phyloP scores from a whole-genome alignment of 345 rosid species.

The Camelina laxa region DNA sequence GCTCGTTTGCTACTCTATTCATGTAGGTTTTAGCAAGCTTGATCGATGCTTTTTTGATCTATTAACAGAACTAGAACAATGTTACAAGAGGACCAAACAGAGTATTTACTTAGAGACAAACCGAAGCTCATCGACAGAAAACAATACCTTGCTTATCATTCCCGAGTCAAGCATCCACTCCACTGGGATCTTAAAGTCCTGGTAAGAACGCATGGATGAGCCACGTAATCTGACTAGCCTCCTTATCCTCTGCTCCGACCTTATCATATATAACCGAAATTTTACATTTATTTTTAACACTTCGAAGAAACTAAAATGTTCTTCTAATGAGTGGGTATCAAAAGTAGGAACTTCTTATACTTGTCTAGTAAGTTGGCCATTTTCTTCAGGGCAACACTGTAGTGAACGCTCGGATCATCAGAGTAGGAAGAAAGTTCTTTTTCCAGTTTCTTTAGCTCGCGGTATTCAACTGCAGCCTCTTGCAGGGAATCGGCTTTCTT shows the following conservation, averaged over 20 bases:
- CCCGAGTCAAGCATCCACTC: slow-evolving; percentile 94
- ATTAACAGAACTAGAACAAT: slow-evolving; percentile 31
- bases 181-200: slow-evolving; percentile 71
- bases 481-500: slow-evolving; percentile 84
- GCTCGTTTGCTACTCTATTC: slow-evolving; percentile 77
- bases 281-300: slow-evolving; percentile 12
- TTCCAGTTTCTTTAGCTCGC: slow-evolving; percentile 70
- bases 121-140: background rate
- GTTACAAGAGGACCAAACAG: background rate
- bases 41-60: slow-evolving; percentile 78
- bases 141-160: slow-evolving; percentile 58
- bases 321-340: background rate
- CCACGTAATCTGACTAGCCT: slow-evolving; percentile 63
- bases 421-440: slow-evolving; percentile 61
- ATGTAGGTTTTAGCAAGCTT: slow-evolving; percentile 79
- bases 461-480: slow-evolving; percentile 90
- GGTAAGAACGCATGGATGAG: slow-evolving; percentile 61
- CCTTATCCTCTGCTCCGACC: slow-evolving; percentile 76
- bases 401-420: slow-evolving; percentile 60
- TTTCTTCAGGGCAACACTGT: slow-evolving; percentile 75
- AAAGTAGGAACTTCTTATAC: slow-evolving; percentile 47
- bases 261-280: slow-evolving; percentile 27
- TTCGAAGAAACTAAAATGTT: slow-evolving; percentile 1
- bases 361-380: slow-evolving; percentile 78
- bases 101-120: slow-evolving; percentile 3